Evolutionary conservation across 2,329 filamentous ascomycete species (phyloP), one percentile per base, ranked within the genome.

Genomic region (Knufia fluminis): DNA sequence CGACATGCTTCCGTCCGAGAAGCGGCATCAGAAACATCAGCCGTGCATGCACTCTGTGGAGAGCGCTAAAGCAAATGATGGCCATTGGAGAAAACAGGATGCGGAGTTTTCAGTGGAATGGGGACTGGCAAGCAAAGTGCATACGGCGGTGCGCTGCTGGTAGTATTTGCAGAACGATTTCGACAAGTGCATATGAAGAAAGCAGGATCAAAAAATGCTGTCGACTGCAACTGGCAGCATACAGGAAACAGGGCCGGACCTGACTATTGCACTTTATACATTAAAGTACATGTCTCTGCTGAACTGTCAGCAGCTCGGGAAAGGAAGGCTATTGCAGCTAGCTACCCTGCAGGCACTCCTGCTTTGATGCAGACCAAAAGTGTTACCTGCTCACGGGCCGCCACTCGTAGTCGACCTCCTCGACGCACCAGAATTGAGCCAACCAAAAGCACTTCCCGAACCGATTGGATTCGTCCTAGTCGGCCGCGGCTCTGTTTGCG

Each of bases 371-470:
- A 39, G 16, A 3, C 16, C 8, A 7, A 40, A n/a, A n/a, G n/a
- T n/a, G n/a, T n/a, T n/a, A n/a, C n/a, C n/a, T n/a, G n/a, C n/a
- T 48, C 22, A 48, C 16, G 45, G 45, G 39, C 45, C 54, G 19
- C 52, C 48, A 33, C 50, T 57, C 10, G 53, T 53, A 2, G 54
- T 58, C 24, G 56, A 55, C 46, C 54, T 57, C 39, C 60, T 50
- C 39, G 60, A 58, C 44, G 64, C 60, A 10, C 59, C 58, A 17
- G 66, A 58, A 55, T 85, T 91, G 72, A 96, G 83, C 90, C 90
- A 97, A 10, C 86, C 83, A 70, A 97, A 97, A 2, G 91, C 91
- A 51, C 87, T 92, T 12, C 86, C 91, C n/a, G 86, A 86, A 7
- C 91, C 91, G 16, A 95, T 79, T 0, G 92, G 91, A 62, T 97